These are phyloP conservation scores for Phytophthora pinifolia DNA, from an alignment of 352 stramenopile species.

Conservation along the genomic window DNA sequence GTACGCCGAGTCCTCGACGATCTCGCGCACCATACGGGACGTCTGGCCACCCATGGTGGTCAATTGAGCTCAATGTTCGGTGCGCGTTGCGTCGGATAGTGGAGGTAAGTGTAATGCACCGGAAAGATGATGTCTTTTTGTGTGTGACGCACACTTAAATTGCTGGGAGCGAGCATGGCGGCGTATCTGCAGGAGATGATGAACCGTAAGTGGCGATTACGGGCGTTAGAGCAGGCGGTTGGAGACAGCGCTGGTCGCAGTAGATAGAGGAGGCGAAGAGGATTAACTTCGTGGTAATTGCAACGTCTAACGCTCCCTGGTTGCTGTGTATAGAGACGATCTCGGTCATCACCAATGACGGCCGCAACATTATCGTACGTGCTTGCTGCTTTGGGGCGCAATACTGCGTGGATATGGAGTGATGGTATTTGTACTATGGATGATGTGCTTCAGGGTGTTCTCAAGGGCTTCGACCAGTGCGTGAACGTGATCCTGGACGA, in stretches of 20 bases:
- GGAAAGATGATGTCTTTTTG: slow-evolving; percentile 4
- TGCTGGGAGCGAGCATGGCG: slow-evolving; percentile 51
- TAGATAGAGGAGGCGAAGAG: slow-evolving; percentile 1
- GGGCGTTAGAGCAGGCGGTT: slow-evolving; percentile 1
- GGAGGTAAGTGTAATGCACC: slow-evolving; percentile 1
- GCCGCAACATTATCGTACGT: slow-evolving; percentile 92
- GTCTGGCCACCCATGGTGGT: slow-evolving; percentile 70
- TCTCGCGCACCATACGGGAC: slow-evolving; percentile 78
- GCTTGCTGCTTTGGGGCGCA: background rate
- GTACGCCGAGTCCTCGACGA: slow-evolving; percentile 75
- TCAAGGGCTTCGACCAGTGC: slow-evolving; percentile 93
- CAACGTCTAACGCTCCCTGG: slow-evolving; percentile 2
- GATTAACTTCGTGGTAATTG: background rate
- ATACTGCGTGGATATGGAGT: slow-evolving; percentile 4
- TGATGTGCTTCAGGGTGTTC: slow-evolving; percentile 50
- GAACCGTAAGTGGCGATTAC: slow-evolving; percentile 56
- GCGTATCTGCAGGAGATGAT: slow-evolving; percentile 85
- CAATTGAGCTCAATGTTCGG: too few relatives aligned
- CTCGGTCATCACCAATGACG: slow-evolving; percentile 93
- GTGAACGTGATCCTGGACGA: slow-evolving; percentile 94
- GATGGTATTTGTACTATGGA: background rate
- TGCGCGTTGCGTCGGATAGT: background rate
- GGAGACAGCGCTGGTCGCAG: background rate
- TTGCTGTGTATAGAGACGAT: slow-evolving; percentile 66
- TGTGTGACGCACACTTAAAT: slow-evolving; percentile 20